Percentiles rank a stretch among this genome's conserved stretches.
These are phyloP conservation scores for Oryza punctata DNA, from an alignment of 176 grass and related monocot genomes.

Conservation along the genomic window DNA sequence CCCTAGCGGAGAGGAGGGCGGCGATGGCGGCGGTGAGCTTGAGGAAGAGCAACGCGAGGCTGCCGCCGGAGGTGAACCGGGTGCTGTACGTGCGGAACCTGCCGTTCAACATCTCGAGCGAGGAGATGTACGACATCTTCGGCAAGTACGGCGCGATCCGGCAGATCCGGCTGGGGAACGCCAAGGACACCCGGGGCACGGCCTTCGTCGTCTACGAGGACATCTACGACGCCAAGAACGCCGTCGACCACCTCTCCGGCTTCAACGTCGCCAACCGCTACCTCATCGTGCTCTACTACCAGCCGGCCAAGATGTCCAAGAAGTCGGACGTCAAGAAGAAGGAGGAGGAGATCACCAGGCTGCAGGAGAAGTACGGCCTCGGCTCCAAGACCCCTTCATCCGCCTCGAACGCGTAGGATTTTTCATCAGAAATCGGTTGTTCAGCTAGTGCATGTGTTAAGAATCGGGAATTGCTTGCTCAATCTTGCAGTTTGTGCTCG, in stretches of 20 bases:
- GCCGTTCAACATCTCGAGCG: slow-evolving; percentile 99
- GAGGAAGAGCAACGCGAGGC: slow-evolving; percentile 80
- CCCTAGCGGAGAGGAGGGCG: slow-evolving; percentile 33
- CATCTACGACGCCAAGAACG: slow-evolving; percentile 99
- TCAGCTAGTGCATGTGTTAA: neutral
- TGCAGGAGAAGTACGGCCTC: slow-evolving; percentile 96
- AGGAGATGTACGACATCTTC: slow-evolving; percentile 99
- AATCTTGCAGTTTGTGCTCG: neutral
- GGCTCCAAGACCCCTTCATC: slow-evolving; percentile 49
- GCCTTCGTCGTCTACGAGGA: slow-evolving; percentile 99
- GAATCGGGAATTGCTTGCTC: neutral
- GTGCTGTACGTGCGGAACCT: slow-evolving; percentile 98
- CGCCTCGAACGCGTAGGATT: neutral
- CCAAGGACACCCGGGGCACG: slow-evolving; percentile 91
- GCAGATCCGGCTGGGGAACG: slow-evolving; percentile 93
- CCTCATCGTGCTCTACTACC: slow-evolving; percentile 99
- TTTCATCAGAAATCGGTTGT: neutral
- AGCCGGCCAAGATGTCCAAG: slow-evolving; percentile 94
- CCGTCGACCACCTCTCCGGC: slow-evolving; percentile 97
- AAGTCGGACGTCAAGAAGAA: slow-evolving; percentile 92
- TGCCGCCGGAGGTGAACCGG: slow-evolving; percentile 96
- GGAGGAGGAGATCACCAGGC: slow-evolving; percentile 84
- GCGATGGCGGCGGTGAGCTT: slow-evolving; percentile 77
- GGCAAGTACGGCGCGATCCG: slow-evolving; percentile 99
- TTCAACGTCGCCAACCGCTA: slow-evolving; percentile 99